Percentiles rank a stretch among this genome's conserved stretches.
These are phyloP conservation scores for Lecanosticta acicola DNA, from an alignment of 2,329 filamentous ascomycete genomes.

Conservation along the genomic window DNA sequence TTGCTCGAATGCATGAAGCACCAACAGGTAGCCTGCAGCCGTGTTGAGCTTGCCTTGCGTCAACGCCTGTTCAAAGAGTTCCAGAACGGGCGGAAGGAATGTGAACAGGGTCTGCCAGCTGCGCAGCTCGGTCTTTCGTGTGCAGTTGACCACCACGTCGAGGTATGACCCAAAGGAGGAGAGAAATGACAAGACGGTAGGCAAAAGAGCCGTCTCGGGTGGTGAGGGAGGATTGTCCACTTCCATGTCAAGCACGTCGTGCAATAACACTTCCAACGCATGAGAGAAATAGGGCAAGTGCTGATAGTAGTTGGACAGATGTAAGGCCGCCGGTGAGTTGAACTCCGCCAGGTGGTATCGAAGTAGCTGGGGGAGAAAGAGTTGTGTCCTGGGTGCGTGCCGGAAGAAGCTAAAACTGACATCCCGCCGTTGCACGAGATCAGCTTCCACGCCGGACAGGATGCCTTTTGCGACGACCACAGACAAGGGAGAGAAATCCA, in stretches of 20 bases:
- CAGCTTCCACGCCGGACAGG: constrained; percentile 82
- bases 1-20: constrained; percentile 72
- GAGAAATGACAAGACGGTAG: constrained; percentile 49
- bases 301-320: constrained; percentile 78
- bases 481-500: constrained; percentile 95
- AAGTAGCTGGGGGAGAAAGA: constrained; percentile 85
- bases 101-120: constrained; percentile 93
- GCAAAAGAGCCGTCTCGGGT: constrained; percentile 46
- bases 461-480: constrained; percentile 84
- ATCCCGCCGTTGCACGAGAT: constrained; percentile 87
- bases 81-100: constrained; percentile 81
- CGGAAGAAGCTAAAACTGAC: constrained; percentile 85
- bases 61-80: constrained; percentile 88
- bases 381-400: constrained; percentile 83
- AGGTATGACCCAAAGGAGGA: constrained; percentile 68
- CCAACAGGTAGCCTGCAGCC: constrained; percentile 90
- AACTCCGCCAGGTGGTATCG: constrained; percentile 70
- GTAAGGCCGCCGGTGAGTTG: constrained; percentile 73
- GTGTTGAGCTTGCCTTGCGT: constrained; percentile 84
- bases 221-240: constrained; percentile 59
- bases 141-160: constrained; percentile 94
- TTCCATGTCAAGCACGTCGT: constrained; percentile 90
- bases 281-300: constrained; percentile 88
- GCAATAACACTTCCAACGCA: constrained; percentile 83
- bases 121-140: constrained; percentile 89